Percentiles rank a stretch among this genome's conserved stretches.
Evolutionary conservation across 768 basidiomycete genomes (phyloP).

Genomic region (Terana coerulea): DNA sequence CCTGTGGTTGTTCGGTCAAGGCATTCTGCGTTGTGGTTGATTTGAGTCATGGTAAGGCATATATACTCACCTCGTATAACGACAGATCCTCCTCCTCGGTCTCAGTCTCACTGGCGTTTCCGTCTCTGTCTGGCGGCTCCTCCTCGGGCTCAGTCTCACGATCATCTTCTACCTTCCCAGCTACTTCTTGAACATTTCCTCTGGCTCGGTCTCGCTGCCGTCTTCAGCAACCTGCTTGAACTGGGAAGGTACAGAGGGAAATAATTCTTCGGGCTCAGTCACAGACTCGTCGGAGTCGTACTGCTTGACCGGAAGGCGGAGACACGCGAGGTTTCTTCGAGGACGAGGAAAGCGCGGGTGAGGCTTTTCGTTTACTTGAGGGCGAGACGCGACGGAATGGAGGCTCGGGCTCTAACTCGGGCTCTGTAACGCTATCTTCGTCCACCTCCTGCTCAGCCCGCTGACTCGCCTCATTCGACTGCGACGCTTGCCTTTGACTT

Average conservation of each 20-base stretch:
- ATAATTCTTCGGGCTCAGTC: constrained; percentile 39
- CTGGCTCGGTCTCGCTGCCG: neutral
- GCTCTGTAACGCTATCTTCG: constrained; percentile 8
- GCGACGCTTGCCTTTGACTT: neutral
- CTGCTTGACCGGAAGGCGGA: no score
- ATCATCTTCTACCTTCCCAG: no score
- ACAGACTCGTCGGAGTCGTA: constrained; percentile 9
- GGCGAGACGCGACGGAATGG: neutral
- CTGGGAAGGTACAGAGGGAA: neutral
- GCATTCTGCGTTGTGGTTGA: neutral
- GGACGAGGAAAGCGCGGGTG: no score
- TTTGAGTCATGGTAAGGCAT: neutral
- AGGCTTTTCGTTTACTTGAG: neutral
- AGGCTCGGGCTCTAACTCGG: constrained; percentile 1
- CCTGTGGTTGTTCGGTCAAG: constrained; percentile 24
- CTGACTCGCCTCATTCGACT: neutral
- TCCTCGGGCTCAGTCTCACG: constrained; percentile 25
- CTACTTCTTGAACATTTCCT: no score
- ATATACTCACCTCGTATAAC: neutral
- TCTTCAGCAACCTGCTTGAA: neutral
- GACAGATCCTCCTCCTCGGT: neutral
- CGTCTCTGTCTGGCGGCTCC: neutral
- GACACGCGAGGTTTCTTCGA: no score
- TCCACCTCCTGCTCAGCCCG: neutral
- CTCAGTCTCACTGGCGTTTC: neutral